Evolutionary conservation across 2,329 filamentous ascomycete species (phyloP).

Genomic region (Fusarium acutatum): DNA sequence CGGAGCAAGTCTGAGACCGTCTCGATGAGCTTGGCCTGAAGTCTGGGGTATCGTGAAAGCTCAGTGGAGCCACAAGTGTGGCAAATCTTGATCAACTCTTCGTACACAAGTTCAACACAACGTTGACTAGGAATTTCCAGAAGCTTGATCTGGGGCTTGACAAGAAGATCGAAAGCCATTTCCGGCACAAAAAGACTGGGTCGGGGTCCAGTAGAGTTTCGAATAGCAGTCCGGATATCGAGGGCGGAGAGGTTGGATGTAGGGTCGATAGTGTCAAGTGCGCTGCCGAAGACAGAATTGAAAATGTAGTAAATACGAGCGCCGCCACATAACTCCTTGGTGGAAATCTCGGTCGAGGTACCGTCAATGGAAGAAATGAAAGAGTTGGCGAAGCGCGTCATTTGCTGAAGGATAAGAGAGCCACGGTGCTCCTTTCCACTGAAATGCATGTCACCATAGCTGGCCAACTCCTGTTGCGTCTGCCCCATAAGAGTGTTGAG

Average conservation of each 20-base stretch:
- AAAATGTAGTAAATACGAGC: slow-evolving; percentile 99
- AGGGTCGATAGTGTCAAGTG: slow-evolving; percentile 93
- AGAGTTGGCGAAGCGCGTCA: slow-evolving; percentile 97
- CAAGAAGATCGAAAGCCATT: slow-evolving; percentile 94
- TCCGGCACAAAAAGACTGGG: slow-evolving; percentile 97
- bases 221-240: slow-evolving; percentile 95
- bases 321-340: slow-evolving; percentile 94
- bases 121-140: slow-evolving; percentile 94
- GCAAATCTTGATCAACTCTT: slow-evolving; percentile 99
- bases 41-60: slow-evolving; percentile 86
- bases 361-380: slow-evolving; percentile 99
- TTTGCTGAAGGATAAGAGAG: slow-evolving; percentile 92
- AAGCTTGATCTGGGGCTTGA: slow-evolving; percentile 98
- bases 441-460: slow-evolving; percentile 97
- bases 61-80: slow-evolving; percentile 98
- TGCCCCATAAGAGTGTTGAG: slow-evolving; percentile 99
- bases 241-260: slow-evolving; percentile 93
- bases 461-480: slow-evolving; percentile 96
- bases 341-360: slow-evolving; percentile 98
- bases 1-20: slow-evolving; percentile 95
- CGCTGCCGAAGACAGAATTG: slow-evolving; percentile 98
- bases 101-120: slow-evolving; percentile 97
- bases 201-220: slow-evolving; percentile 95
- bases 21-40: slow-evolving; percentile 97
- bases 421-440: slow-evolving; percentile 96